phyloP scores from a whole-genome alignment of 2,329 filamentous ascomycete species.

The Cladophialophora immunda region DNA sequence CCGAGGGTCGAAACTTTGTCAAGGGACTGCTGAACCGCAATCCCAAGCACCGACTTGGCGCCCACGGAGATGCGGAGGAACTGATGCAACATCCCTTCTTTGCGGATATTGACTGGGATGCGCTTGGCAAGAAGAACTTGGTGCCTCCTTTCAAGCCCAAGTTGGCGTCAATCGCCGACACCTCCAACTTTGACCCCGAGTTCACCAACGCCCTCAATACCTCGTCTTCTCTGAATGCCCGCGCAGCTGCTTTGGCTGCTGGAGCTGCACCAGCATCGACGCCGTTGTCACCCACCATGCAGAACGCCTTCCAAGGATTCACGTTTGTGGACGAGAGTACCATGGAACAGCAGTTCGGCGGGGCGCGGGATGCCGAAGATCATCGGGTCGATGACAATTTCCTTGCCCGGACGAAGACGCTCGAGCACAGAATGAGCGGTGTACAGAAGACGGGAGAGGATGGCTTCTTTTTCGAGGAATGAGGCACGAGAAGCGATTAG shows the following conservation, averaged over 20 bases:
- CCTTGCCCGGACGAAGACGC: constrained; percentile 37
- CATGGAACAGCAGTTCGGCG: constrained; percentile 81
- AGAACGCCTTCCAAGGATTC: constrained; percentile 98
- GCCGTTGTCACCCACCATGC: constrained; percentile 90
- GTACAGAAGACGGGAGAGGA: constrained; percentile 49
- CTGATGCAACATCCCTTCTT: constrained; percentile 96
- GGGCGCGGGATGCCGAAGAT: constrained; percentile 44
- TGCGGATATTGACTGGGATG: constrained; percentile 89
- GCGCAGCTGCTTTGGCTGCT: constrained; percentile 83
- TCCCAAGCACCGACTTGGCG: constrained; percentile 91
- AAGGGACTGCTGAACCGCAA: constrained; percentile 97
- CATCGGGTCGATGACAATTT: constrained; percentile 41
- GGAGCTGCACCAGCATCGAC: constrained; percentile 86
- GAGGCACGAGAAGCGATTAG: neutral
- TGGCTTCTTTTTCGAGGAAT: constrained; percentile 38
- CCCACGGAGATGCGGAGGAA: constrained; percentile 89
- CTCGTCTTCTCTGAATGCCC: constrained; percentile 86
- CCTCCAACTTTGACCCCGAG: constrained; percentile 97
- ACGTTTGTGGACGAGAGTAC: constrained; percentile 99
- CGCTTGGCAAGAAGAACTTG: constrained; percentile 86
- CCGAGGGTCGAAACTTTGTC: constrained; percentile 96
- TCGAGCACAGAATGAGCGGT: constrained; percentile 54
- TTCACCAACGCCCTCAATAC: constrained; percentile 94
- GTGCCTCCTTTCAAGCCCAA: constrained; percentile 98
- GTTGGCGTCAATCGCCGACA: constrained; percentile 93